These are phyloP conservation scores for Globisporangium perplexum DNA, from an alignment of 352 stramenopile genomes.

Conservation along the genomic window DNA sequence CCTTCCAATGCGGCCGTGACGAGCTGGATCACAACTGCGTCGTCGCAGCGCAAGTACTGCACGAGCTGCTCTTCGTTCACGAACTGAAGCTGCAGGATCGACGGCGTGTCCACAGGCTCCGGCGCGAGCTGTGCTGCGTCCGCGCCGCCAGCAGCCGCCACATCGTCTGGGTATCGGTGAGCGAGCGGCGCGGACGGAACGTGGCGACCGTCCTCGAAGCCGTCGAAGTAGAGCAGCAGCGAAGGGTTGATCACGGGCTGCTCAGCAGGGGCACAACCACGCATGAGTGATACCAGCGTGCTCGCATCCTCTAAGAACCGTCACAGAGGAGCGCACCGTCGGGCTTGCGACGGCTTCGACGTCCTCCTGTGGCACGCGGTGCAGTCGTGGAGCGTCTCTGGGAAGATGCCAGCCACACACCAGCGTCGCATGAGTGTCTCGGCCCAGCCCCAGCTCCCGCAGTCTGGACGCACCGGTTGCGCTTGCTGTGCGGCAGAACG, in stretches of 20 bases:
- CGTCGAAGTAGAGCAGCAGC: slow-evolving; percentile 74
- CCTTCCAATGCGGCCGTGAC: slow-evolving; percentile 63
- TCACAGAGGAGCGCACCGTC: slow-evolving; percentile 22
- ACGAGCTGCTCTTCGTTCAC: slow-evolving; percentile 61
- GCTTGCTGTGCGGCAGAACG: slow-evolving; percentile 52
- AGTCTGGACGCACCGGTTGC: slow-evolving; percentile 24
- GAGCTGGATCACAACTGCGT: slow-evolving; percentile 69
- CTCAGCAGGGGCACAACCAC: neutral
- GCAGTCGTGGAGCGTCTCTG: slow-evolving; percentile 13
- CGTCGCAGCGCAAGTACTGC: slow-evolving; percentile 55
- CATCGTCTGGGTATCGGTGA: slow-evolving; percentile 53
- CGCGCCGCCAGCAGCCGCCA: slow-evolving; percentile 4
- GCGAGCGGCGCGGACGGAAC: slow-evolving; percentile 58
- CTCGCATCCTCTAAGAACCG: neutral
- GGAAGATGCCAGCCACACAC: neutral
- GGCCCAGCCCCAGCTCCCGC: neutral
- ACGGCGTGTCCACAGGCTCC: slow-evolving; percentile 24
- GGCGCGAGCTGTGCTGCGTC: slow-evolving; percentile 5
- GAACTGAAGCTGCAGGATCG: slow-evolving; percentile 69
- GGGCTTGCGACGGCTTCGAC: slow-evolving; percentile 29
- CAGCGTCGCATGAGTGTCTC: neutral
- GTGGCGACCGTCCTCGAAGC: slow-evolving; percentile 54
- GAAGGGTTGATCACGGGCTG: slow-evolving; percentile 57
- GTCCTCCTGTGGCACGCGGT: slow-evolving; percentile 55
- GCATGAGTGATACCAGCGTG: neutral